Percentiles rank a stretch among this genome's conserved stretches.
Evolutionary conservation across 1,284 basidiomycete genomes (phyloP).

Genomic region (Inonotus obliquus): DNA sequence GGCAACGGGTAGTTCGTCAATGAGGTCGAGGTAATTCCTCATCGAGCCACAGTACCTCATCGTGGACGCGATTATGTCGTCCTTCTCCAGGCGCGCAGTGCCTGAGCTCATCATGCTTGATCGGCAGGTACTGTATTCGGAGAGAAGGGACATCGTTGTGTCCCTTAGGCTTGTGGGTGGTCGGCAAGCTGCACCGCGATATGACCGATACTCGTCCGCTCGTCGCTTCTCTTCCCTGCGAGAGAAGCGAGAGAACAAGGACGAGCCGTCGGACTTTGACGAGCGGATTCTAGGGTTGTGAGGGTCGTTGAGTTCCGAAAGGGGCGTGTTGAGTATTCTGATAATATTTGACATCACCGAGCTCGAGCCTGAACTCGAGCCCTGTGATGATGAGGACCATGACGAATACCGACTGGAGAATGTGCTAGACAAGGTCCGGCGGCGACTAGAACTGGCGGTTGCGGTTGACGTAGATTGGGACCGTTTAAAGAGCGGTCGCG

Average conservation of each 20-base stretch:
- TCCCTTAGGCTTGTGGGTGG: not conserved
- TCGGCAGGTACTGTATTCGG: conserved; percentile 8
- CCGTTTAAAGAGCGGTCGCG: conserved; percentile 4
- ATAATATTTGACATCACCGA: not conserved
- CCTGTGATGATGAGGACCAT: not conserved
- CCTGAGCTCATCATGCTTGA: conserved; percentile 2
- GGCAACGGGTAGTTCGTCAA: conserved; percentile 6
- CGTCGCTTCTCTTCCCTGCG: not conserved
- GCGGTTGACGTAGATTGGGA: too few relatives aligned
- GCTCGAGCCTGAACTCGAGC: not conserved
- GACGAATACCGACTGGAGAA: not conserved
- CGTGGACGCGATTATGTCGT: conserved; percentile 1
- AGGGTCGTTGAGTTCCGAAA: not conserved
- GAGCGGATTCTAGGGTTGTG: not conserved
- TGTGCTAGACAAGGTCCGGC: too few relatives aligned
- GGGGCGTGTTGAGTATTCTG: conserved; percentile 3
- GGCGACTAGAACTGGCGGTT: too few relatives aligned
- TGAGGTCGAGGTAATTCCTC: not conserved
- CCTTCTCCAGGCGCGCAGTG: not conserved
- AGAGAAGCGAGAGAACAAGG: not conserved
- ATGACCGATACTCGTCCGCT: not conserved
- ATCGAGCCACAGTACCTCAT: conserved; percentile 1
- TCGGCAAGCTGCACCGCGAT: not conserved
- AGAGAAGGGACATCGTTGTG: conserved; percentile 2
- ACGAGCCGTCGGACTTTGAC: not conserved